Evolutionary conservation across 1,284 basidiomycete genomes (phyloP).

Genomic region (Puccinia horiana): DNA sequence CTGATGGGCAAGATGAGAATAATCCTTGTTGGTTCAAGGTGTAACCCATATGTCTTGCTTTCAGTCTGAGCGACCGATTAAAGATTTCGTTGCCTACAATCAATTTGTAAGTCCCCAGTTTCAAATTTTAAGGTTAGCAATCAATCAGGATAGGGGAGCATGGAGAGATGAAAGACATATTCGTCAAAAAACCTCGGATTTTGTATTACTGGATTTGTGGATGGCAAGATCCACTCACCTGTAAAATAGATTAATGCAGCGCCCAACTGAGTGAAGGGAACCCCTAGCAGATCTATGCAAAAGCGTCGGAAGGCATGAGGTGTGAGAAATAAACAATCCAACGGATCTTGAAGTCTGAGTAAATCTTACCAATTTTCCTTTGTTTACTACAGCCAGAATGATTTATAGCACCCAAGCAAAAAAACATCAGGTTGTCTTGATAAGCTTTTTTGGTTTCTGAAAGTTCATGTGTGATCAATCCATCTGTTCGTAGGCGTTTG

Average conservation of each 20-base stretch:
- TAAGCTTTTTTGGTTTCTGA: background rate
- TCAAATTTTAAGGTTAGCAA: slow-evolving; percentile 57
- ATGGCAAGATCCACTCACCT: slow-evolving; percentile 58
- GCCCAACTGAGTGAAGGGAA: slow-evolving; percentile 75
- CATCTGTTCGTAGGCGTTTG: slow-evolving; percentile 64
- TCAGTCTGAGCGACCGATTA: slow-evolving; percentile 80
- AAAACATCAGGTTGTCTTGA: background rate
- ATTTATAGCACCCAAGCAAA: background rate
- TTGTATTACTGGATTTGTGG: slow-evolving; percentile 18
- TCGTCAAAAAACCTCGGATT: background rate
- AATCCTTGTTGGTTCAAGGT: slow-evolving; percentile 82
- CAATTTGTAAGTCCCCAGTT: background rate
- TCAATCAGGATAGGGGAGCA: background rate
- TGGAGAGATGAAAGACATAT: background rate
- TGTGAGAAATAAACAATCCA: background rate
- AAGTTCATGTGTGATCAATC: slow-evolving; percentile 65
- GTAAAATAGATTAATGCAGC: slow-evolving; percentile 87
- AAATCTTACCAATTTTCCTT: slow-evolving; percentile 67
- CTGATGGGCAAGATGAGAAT: slow-evolving; percentile 71
- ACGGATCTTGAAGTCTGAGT: slow-evolving; percentile 51
- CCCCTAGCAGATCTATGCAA: slow-evolving; percentile 67
- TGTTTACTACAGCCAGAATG: slow-evolving; percentile 28
- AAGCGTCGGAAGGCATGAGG: slow-evolving; percentile 4
- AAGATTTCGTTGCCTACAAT: slow-evolving; percentile 75
- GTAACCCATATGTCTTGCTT: slow-evolving; percentile 77